Conservation (phyloP, 2,329 filamentous ascomycete species). For the Hypoxylon sp. region DNA sequence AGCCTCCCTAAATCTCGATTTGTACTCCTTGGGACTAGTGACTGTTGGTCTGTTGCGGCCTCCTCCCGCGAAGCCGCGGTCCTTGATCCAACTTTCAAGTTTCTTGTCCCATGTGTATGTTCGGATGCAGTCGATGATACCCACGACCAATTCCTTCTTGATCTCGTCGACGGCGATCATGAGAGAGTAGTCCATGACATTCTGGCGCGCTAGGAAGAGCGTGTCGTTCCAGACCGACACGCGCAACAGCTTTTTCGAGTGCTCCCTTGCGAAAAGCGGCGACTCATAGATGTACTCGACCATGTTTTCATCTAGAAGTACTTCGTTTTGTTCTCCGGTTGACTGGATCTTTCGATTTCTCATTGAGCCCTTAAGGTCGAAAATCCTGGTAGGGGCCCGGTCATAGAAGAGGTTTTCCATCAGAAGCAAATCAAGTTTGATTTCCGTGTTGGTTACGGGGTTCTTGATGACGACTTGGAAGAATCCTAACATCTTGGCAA, state of each 20-base stretch:
- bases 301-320: constrained; percentile 97
- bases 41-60: constrained; percentile 91
- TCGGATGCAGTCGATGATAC: constrained; percentile 97
- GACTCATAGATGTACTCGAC: constrained; percentile 99
- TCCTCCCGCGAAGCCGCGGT: constrained; percentile 84
- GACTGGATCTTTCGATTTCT: constrained; percentile 97
- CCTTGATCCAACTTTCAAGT: constrained; percentile 99
- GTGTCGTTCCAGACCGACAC: constrained; percentile 98
- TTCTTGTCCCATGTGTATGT: constrained; percentile 99
- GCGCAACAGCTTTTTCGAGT: constrained; percentile 93
- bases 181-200: constrained; percentile 98
- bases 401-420: constrained; percentile 99
- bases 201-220: constrained; percentile 91
- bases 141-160: constrained; percentile 91
- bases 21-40: constrained; percentile 97
- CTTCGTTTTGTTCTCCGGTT: constrained; percentile 95
- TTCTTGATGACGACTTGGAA: constrained; percentile 99
- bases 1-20: constrained; percentile 93
- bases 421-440: constrained; percentile 92
- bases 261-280: constrained; percentile 93
- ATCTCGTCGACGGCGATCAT: constrained; percentile 98
- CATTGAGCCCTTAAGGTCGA: constrained; percentile 98
- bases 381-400: constrained; percentile 87
- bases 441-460: constrained; percentile 88
- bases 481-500: constrained; percentile 99